Evolutionary conservation across 2,329 filamentous ascomycete genomes (phyloP).

Genomic region (Neofusicoccum cordaticola): DNA sequence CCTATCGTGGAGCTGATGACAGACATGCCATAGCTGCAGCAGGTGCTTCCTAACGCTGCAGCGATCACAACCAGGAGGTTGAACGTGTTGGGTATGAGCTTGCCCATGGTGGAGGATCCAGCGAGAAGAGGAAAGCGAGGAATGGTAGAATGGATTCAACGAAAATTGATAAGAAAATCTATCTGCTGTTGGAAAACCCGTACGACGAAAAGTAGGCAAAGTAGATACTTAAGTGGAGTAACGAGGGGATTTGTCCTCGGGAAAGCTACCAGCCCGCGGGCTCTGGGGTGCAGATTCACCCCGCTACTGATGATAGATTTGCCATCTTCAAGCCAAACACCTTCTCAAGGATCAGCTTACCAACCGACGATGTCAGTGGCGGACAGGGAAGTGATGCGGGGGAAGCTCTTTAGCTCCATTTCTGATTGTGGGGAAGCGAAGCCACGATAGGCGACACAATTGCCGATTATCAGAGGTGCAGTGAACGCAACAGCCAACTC

Average conservation of each 20-base stretch:
- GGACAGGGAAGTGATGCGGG: not conserved
- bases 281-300: too few species aligned
- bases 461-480: not conserved
- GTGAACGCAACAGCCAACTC: not conserved
- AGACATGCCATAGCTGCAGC: slow-evolving; percentile 32
- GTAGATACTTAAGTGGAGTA: not conserved
- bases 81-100: slow-evolving; percentile 26
- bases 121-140: not conserved
- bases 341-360: not conserved
- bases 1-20: slow-evolving; percentile 47
- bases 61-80: slow-evolving; percentile 35
- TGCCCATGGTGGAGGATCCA: not conserved
- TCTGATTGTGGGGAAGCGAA: not conserved
- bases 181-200: too few species aligned
- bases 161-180: too few species aligned
- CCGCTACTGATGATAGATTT: not conserved
- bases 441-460: not conserved
- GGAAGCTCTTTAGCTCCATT: not conserved
- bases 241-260: not conserved
- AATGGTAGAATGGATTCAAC: not conserved
- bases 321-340: not conserved
- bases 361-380: not conserved
- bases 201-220: not conserved
- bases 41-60: slow-evolving; percentile 33
- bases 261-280: not conserved